Base-by-base conservation (phyloP, 192 early-diverging fungal genomes). In the Funneliformis mosseae region DNA sequence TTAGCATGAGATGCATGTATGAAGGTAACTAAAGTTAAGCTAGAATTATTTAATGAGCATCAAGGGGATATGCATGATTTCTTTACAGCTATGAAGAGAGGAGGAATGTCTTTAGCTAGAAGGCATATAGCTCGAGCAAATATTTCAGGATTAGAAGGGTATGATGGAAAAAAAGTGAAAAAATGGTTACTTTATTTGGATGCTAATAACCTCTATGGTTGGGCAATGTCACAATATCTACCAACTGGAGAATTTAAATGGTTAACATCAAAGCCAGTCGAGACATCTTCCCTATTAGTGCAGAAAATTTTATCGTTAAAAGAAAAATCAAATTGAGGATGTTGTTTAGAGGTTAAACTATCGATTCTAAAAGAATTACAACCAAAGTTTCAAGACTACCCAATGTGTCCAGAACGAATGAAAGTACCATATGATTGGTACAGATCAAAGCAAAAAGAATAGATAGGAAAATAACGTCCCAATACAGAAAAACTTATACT, bases 401-500 rank as follows among this genome's bases (percentile, higher is more conserved):
- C 48, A 59, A 75, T 75, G 74, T 75, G 74, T 60, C 48, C 74
- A 60, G 74, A 75, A 75, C 74, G 23, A 75, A 55, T 10, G 74
- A 75, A 75, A 16, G 74, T 75, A 75, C 46, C 48, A 75, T 75
- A 75, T 75, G 74, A 75, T 75, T 75, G 74, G 74, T 75, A 75
- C 27, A 38, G 74, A 27, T 75, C 48, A 59, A 75, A 75, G 28
- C 74, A 75, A 75, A 75, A 75, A 75, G 74, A 75, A 75, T 75
- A 50, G 74, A 14, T 33, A 75, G 55, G 55, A 33, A 75, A 75
- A 28, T 23, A 75, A 75, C 48, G 48, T 75, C 27, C 48, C 25
- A 50, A 75, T 75, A 75, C 74, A 75, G 74, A 75, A 75, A 75
- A 75, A 75, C 74, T 75, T 75, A 75, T 75, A 75, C 27, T 75